Percentiles rank a stretch among this genome's conserved stretches.
These are phyloP conservation scores for Saccharomyces hybrid DNA, from an alignment of 1,139 yeast species.

Conservation along the genomic window DNA sequence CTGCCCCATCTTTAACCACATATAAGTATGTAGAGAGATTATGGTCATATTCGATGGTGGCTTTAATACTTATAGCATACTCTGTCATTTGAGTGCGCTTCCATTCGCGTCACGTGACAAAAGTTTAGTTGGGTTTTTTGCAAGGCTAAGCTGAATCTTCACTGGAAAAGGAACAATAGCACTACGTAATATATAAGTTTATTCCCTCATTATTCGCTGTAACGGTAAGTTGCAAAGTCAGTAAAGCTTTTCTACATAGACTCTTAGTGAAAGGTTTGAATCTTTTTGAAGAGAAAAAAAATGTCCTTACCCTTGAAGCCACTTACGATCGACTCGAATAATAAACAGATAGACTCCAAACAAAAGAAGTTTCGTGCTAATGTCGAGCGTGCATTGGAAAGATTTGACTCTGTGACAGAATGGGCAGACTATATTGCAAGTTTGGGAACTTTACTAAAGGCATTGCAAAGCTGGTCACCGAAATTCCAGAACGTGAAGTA, in stretches of 20 bases:
- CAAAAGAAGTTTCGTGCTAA: conserved; percentile 60
- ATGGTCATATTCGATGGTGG: no score
- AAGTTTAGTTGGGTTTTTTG: background rate
- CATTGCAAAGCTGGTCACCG: conserved; percentile 55
- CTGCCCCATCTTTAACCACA: no score
- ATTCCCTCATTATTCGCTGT: background rate
- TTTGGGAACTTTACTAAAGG: conserved; percentile 66
- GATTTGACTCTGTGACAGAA: conserved; percentile 83
- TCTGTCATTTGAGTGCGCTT: background rate
- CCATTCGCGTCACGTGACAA: background rate
- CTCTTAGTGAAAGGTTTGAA: no score
- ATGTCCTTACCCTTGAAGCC: conserved; percentile 31
- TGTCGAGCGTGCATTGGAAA: conserved; percentile 63
- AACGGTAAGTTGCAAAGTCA: background rate
- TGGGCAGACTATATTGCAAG: conserved; percentile 99
- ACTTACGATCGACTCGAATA: conserved; percentile 25
- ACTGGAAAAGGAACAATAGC: background rate
- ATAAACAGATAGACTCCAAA: conserved; percentile 38
- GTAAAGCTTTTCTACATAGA: background rate
- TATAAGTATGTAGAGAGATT: no score
- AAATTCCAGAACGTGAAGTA: conserved; percentile 44
- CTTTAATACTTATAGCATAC: no score
- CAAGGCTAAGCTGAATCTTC: background rate
- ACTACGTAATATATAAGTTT: background rate
- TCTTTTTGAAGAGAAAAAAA: background rate